These are phyloP conservation scores for Platanus orientalis DNA, from an alignment of 164 flowering plant species.

Conservation along the genomic window DNA sequence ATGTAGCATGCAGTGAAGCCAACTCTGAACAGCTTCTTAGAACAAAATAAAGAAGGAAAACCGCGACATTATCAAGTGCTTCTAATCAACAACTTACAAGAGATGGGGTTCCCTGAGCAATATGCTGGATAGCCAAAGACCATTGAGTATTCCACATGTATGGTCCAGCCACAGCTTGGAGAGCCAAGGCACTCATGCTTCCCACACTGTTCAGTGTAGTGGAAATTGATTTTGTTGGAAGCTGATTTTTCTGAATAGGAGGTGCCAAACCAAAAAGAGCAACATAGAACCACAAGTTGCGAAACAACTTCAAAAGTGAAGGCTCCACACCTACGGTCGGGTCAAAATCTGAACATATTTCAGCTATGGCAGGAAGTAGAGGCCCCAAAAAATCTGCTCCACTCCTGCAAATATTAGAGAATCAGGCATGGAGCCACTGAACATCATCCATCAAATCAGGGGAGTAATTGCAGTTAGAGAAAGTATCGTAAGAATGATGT, in stretches of 20 bases:
- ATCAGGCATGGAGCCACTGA: not conserved
- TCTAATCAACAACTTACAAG: slow-evolving; percentile 46
- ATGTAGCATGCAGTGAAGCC: too few species aligned
- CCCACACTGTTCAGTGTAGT: slow-evolving; percentile 53
- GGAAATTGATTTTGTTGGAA: slow-evolving; percentile 40
- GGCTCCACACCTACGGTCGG: slow-evolving; percentile 67
- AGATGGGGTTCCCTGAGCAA: slow-evolving; percentile 82
- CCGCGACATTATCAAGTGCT: not conserved
- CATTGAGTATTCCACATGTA: slow-evolving; percentile 73
- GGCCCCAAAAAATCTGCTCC: slow-evolving; percentile 87
- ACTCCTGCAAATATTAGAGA: slow-evolving; percentile 44
- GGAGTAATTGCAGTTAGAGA: not conserved
- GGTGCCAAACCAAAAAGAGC: slow-evolving; percentile 83
- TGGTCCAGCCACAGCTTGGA: slow-evolving; percentile 76
- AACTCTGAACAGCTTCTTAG: too few species aligned
- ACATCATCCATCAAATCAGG: not conserved
- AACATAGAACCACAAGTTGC: slow-evolving; percentile 78
- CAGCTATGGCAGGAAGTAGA: slow-evolving; percentile 78
- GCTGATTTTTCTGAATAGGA: slow-evolving; percentile 48
- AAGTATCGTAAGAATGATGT: not conserved
- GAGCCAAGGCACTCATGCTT: slow-evolving; percentile 47
- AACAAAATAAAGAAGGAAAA: too few species aligned
- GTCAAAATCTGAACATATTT: slow-evolving; percentile 76
- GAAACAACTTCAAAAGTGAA: slow-evolving; percentile 69
- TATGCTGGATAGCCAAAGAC: slow-evolving; percentile 66